These are phyloP conservation scores for Trichoderma atrobrunneum DNA, from an alignment of 2,329 filamentous ascomycete genomes.

Conservation along the genomic window DNA sequence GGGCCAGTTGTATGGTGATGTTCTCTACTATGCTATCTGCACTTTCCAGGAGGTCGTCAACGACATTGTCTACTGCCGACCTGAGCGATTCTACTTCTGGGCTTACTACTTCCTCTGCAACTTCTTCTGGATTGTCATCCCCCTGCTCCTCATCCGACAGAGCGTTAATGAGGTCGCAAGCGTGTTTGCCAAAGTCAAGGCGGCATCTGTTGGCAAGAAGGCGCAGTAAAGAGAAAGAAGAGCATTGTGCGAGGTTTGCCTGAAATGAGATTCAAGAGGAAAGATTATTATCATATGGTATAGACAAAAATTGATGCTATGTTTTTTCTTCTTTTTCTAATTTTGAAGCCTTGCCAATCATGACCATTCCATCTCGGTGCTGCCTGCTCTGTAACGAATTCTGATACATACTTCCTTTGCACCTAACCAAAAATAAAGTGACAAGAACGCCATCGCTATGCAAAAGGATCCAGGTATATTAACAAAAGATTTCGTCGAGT, in stretches of 20 bases:
- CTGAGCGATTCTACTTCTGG: slow-evolving; percentile 52
- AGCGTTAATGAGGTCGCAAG: slow-evolving; percentile 29
- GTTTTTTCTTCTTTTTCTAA: background rate
- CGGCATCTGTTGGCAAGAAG: slow-evolving; percentile 27
- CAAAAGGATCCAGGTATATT: background rate
- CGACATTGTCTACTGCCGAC: slow-evolving; percentile 46
- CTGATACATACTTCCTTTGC: background rate
- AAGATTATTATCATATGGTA: background rate
- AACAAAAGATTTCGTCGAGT: background rate
- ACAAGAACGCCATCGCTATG: slow-evolving; percentile 22
- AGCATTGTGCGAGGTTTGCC: background rate
- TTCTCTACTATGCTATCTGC: slow-evolving; percentile 51
- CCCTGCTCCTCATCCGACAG: slow-evolving; percentile 32
- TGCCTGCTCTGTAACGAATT: background rate
- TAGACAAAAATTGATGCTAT: slow-evolving; percentile 3
- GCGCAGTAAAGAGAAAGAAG: slow-evolving; percentile 15
- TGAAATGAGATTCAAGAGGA: background rate
- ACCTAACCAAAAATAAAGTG: background rate
- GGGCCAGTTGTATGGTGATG: slow-evolving; percentile 51
- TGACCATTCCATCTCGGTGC: too few species aligned
- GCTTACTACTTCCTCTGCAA: slow-evolving; percentile 53
- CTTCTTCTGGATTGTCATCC: slow-evolving; percentile 53
- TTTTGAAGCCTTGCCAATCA: background rate
- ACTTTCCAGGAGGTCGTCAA: slow-evolving; percentile 40
- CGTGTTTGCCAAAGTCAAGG: slow-evolving; percentile 31